These are phyloP conservation scores for Euphrasia arctica DNA, from an alignment of 305 asterid species.

Conservation along the genomic window DNA sequence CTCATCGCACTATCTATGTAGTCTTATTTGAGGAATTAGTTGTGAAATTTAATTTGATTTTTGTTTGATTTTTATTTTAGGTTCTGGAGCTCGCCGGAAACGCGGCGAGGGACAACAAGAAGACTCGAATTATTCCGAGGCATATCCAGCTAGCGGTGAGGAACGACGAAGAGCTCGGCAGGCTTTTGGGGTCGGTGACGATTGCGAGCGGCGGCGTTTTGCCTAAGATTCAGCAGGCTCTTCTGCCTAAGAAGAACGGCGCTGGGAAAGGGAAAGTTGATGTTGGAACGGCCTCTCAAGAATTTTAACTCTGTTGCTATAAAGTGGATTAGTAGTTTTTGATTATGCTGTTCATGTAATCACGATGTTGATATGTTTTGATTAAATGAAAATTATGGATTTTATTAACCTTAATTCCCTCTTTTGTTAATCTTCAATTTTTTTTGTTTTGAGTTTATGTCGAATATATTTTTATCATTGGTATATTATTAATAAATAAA, in stretches of 20 bases:
- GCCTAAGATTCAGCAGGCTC: conserved; percentile 45
- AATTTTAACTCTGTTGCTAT: conserved; percentile 33
- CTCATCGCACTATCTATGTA: not conserved
- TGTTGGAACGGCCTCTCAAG: conserved; percentile 53
- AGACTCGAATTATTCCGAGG: conserved; percentile 57
- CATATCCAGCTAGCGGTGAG: conserved; percentile 64
- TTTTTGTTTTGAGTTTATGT: too few species aligned
- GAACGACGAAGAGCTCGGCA: conserved; percentile 64
- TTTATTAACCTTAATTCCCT: too few species aligned
- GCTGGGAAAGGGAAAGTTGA: conserved; percentile 49
- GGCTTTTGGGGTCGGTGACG: conserved; percentile 54
- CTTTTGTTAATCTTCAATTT: too few species aligned
- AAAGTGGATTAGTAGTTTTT: too few species aligned
- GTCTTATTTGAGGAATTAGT: not conserved
- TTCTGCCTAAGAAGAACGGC: conserved; percentile 54
- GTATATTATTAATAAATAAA: too few species aligned
- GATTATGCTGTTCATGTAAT: too few species aligned
- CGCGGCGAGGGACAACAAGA: conserved; percentile 73
- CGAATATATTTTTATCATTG: too few species aligned
- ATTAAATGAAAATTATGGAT: too few species aligned
- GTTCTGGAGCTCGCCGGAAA: conserved; percentile 73
- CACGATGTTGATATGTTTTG: too few species aligned
- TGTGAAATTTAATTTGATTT: not conserved
- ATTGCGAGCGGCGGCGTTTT: conserved; percentile 72
- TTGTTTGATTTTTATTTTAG: conserved; percentile 16